Evolutionary conservation across 768 basidiomycete species (phyloP).

Genomic region (Pleurotus sapidus): DNA sequence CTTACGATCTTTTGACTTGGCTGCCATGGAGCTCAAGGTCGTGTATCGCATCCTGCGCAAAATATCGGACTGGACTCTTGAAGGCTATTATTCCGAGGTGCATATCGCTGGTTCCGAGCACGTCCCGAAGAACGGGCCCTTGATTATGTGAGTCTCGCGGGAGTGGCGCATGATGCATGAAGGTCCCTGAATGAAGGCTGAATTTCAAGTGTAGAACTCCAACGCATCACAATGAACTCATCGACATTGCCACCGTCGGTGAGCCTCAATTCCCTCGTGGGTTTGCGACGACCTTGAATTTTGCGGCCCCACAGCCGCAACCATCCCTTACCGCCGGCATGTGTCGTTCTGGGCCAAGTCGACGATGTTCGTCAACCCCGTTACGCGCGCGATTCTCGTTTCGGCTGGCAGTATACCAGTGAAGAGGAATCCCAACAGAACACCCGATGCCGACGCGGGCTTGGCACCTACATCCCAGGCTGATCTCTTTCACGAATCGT

Average conservation of each 20-base stretch:
- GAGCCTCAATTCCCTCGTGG: slow-evolving; percentile 10
- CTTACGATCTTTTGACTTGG: too few species aligned
- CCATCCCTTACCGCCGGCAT: slow-evolving; percentile 54
- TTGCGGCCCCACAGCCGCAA: slow-evolving; percentile 34
- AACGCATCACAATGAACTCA: slow-evolving; percentile 68
- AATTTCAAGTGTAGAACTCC: slow-evolving; percentile 36
- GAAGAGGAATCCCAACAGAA: slow-evolving; percentile 50
- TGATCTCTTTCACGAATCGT: slow-evolving; percentile 53
- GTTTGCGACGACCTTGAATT: too few species aligned
- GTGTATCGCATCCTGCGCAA: slow-evolving; percentile 58
- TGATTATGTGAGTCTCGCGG: slow-evolving; percentile 49
- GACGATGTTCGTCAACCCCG: slow-evolving; percentile 58
- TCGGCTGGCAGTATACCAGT: slow-evolving; percentile 76
- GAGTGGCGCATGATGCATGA: neutral
- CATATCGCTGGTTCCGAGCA: slow-evolving; percentile 56
- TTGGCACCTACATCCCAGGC: slow-evolving; percentile 23
- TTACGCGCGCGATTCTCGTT: slow-evolving; percentile 46
- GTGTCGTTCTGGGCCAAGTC: slow-evolving; percentile 75
- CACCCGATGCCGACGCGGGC: neutral
- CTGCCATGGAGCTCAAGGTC: slow-evolving; percentile 43
- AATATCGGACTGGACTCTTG: slow-evolving; percentile 59
- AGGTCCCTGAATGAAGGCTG: too few species aligned
- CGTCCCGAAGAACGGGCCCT: slow-evolving; percentile 50
- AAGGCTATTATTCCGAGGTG: slow-evolving; percentile 60
- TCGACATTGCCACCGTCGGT: slow-evolving; percentile 52